Percentiles rank a stretch among this genome's conserved stretches.
Conservation (phyloP, 768 basidiomycete species). For the Strobilomyces confusus region DNA sequence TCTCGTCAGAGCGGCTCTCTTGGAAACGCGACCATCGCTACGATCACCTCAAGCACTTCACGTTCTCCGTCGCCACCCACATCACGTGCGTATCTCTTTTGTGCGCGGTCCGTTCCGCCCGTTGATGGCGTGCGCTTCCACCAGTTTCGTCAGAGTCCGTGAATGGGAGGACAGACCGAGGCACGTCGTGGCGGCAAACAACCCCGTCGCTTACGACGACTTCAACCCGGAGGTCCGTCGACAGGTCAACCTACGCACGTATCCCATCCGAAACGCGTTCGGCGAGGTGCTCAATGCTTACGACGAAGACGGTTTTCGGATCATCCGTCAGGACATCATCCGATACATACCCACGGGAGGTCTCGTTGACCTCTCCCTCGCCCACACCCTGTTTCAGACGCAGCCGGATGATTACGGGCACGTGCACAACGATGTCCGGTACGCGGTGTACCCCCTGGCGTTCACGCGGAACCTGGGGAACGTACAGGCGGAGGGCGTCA, state of each 20-base stretch:
- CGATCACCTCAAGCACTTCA: neutral
- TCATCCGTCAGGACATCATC: neutral
- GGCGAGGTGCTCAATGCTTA: neutral
- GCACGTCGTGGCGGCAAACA: neutral
- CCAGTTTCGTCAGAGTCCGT: neutral
- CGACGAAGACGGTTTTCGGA: neutral
- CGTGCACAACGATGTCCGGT: neutral
- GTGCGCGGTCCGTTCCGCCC: too few relatives aligned
- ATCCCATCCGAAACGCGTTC: neutral
- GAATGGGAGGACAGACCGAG: neutral
- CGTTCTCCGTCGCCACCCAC: neutral
- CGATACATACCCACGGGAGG: rapidly evolving
- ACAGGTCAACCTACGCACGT: neutral
- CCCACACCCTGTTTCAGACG: neutral
- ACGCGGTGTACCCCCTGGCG: neutral
- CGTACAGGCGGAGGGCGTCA: neutral
- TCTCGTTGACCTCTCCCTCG: neutral
- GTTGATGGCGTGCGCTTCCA: too few relatives aligned
- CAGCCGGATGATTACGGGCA: neutral
- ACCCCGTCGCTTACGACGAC: neutral
- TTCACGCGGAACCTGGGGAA: neutral
- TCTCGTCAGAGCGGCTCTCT: neutral
- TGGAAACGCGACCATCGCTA: neutral
- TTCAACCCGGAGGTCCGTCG: rapidly evolving
- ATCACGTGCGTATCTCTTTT: neutral